phyloP scores from a whole-genome alignment of 345 rosid genomes.

The Cardamine resedifolia region DNA sequence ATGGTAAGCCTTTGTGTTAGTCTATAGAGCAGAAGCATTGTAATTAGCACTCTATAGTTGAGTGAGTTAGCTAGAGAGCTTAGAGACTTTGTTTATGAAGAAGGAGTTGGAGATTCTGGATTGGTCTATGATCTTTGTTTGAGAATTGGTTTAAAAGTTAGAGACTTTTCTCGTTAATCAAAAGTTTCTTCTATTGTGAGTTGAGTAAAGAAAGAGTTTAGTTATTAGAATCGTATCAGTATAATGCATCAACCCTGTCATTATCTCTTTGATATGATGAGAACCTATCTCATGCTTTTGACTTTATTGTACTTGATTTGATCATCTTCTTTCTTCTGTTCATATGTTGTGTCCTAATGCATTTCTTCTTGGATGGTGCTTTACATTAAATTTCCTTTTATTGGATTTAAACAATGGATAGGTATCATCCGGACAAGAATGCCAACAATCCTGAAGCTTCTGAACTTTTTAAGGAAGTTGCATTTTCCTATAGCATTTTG shows the following conservation, averaged over 20 bases:
- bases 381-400: background rate
- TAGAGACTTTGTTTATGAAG: background rate
- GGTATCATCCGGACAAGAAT: constrained; percentile 99
- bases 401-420: constrained; percentile 28
- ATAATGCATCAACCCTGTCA: background rate
- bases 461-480: constrained; percentile 93
- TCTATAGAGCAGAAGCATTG: background rate
- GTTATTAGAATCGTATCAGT: background rate
- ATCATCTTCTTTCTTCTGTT: background rate
- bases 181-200: background rate
- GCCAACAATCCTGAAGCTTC: constrained; percentile 91
- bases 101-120: background rate
- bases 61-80: background rate
- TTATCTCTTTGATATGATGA: background rate
- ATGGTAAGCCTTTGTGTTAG: background rate
- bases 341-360: background rate
- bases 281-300: background rate
- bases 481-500: constrained; percentile 90
- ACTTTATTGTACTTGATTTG: background rate
- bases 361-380: background rate
- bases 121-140: constrained; percentile 14
- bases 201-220: background rate
- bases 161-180: background rate
- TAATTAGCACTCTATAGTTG: background rate
- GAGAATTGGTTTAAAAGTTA: background rate